These are phyloP conservation scores for Verbena officinalis DNA, from an alignment of 257 asterid genomes.

Conservation along the genomic window DNA sequence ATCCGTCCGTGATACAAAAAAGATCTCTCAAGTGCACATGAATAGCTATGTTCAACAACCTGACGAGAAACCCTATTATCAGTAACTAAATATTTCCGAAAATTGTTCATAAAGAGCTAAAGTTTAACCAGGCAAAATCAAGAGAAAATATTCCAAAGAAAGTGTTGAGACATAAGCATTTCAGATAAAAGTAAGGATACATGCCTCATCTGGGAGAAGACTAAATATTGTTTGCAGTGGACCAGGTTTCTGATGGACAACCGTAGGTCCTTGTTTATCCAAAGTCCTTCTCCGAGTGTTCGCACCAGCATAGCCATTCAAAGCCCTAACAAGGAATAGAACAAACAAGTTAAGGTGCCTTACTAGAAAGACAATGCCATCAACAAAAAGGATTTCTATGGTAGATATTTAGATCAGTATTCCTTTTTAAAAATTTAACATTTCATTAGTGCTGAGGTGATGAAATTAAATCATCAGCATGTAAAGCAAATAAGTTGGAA, in stretches of 20 bases:
- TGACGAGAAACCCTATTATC: conserved; percentile 41
- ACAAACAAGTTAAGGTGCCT: conserved; percentile 36
- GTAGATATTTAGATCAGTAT: conserved; percentile 1
- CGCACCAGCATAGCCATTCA: conserved; percentile 71
- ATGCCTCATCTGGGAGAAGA: conserved; percentile 94
- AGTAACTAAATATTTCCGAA: conserved; percentile 34
- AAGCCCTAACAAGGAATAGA: conserved; percentile 67
- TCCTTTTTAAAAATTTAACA: too few species aligned
- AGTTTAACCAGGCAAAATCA: conserved; percentile 19
- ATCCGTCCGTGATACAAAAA: conserved; percentile 96
- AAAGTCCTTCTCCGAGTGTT: conserved; percentile 58
- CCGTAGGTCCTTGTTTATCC: conserved; percentile 78
- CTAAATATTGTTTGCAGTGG: conserved; percentile 89
- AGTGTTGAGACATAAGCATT: conserved; percentile 20
- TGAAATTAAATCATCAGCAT: not conserved
- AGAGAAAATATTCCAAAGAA: conserved; percentile 24
- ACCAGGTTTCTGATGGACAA: conserved; percentile 92
- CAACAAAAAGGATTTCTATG: not conserved
- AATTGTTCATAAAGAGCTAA: conserved; percentile 10
- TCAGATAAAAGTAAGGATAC: conserved; percentile 25
- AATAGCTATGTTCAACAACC: conserved; percentile 94
- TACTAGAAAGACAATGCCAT: conserved; percentile 10
- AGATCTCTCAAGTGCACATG: conserved; percentile 98
- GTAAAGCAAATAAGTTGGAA: conserved; percentile 17
- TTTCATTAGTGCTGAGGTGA: not conserved